These are phyloP conservation scores for Verruconis gallopava DNA, from an alignment of 2,329 filamentous ascomycete species.

Conservation along the genomic window DNA sequence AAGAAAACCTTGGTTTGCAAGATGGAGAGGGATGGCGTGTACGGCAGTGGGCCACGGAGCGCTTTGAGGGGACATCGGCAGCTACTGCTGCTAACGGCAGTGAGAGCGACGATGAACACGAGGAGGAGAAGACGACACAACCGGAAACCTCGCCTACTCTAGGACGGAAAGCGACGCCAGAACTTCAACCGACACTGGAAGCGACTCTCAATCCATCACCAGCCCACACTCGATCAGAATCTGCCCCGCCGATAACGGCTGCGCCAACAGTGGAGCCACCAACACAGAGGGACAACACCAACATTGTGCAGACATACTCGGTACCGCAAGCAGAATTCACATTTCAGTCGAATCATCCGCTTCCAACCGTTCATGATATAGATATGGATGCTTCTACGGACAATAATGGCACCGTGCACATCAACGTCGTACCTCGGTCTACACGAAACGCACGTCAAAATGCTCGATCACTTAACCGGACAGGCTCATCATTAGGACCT, in stretches of 20 bases:
- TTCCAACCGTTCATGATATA: conserved; percentile 37
- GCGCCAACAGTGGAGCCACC: conserved; percentile 10
- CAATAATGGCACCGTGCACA: conserved; percentile 7
- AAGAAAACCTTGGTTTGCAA: conserved; percentile 60
- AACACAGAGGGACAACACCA: conserved; percentile 11
- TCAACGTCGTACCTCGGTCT: conserved; percentile 7
- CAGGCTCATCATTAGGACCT: conserved; percentile 39
- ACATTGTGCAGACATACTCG: conserved; percentile 19
- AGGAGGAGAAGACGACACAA: conserved; percentile 45
- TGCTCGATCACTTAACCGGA: not conserved
- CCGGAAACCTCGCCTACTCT: conserved; percentile 47
- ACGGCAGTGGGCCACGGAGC: conserved; percentile 55
- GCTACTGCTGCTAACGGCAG: conserved; percentile 33
- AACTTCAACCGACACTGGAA: conserved; percentile 5
- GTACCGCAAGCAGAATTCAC: conserved; percentile 41
- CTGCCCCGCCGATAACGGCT: conserved; percentile 15
- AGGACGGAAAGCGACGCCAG: conserved; percentile 32
- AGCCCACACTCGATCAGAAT: conserved; percentile 12
- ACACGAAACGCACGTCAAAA: conserved; percentile 8
- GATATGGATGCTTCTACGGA: conserved; percentile 38
- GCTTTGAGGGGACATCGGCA: conserved; percentile 49
- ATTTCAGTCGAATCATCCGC: conserved; percentile 52
- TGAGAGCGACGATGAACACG: conserved; percentile 57
- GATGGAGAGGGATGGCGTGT: conserved; percentile 65
- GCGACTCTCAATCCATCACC: not conserved